Base-by-base conservation (phyloP, 139 green algal species). In the Monoraphidium neglectum region DNA sequence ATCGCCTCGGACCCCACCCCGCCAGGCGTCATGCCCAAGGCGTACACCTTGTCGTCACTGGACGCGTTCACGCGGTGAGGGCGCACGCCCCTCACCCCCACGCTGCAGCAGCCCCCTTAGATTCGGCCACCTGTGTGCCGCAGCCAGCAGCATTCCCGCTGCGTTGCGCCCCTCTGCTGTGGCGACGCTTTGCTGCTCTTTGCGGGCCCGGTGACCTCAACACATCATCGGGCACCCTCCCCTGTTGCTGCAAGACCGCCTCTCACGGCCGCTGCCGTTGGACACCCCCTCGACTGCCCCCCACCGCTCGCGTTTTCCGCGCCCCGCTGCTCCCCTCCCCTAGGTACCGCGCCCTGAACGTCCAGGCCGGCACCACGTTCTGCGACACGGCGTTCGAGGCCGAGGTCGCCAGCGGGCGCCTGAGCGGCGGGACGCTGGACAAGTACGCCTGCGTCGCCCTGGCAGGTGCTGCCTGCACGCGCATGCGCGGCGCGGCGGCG, bases 301-400 rank as follows among this genome's bases (percentile, higher is more conserved):
- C 12, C 21, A 33, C 38, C 21, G 21, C 38, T 0, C 38, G 1
- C 23, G 23, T 2, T 30, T 46, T 2, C 67, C 0, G 2, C 40
- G 18, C 35, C 1, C 46, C 51, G 32, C 30, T 35, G 33, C 81
- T n/a, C n/a, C n/a, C n/a, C n/a, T n/a, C n/a, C n/a, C n/a, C n/a
- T n/a, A 93, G 86, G 79, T 95, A 93, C 70, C 81, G 89, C 2
- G 84, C 84, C 6, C 86, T 99, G 32, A 98, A 97, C 75, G 80
- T 99, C 4, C 96, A 99, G 76, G 96, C 96, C 10, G 96, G 96
- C 35, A 95, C 87, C 15, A 83, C 80, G 8, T 99, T 99, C 72
- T 97, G 97, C 74, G 96, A 99, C 86, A 69, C 74, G 1, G 92
- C 86, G 3, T 99, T 99, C 81, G 87, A 94, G 67, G 57, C 75